phyloP scores from a whole-genome alignment of 208 protist species.

The Naegleria lovaniensis region DNA sequence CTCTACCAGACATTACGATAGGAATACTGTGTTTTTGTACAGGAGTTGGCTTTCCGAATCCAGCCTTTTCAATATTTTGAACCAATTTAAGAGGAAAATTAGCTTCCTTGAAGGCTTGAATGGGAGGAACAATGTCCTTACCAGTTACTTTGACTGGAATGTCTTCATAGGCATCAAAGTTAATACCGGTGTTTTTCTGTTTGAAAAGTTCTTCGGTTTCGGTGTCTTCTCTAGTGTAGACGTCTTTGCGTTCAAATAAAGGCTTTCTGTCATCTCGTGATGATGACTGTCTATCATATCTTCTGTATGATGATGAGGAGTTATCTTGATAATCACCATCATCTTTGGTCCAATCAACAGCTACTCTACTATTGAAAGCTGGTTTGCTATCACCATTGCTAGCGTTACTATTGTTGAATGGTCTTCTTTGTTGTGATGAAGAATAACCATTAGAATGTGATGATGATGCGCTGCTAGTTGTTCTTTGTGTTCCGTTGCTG shows the following conservation, averaged over 20 bases:
- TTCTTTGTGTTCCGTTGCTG: not conserved
- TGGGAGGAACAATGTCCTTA: conserved; percentile 37
- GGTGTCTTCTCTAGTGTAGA: not conserved
- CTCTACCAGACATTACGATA: conserved; percentile 55
- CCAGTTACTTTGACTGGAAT: conserved; percentile 74
- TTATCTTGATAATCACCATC: not conserved
- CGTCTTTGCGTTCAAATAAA: not conserved
- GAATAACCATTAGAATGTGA: not conserved
- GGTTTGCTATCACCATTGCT: not conserved
- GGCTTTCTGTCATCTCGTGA: not conserved
- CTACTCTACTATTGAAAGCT: not conserved
- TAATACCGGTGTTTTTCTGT: conserved; percentile 49
- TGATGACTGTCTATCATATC: not conserved
- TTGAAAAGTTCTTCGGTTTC: not conserved
- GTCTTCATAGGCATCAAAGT: conserved; percentile 84
- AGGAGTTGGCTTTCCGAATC: conserved; percentile 76
- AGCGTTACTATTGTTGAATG: not conserved
- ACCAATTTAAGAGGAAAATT: conserved; percentile 51
- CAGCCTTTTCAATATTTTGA: conserved; percentile 60
- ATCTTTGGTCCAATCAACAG: not conserved
- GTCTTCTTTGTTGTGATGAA: not conserved
- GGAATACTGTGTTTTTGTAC: conserved; percentile 81
- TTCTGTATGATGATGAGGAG: not conserved
- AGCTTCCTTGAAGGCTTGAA: conserved; percentile 47
- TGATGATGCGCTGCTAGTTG: not conserved